Evolutionary conservation across 2,329 filamentous ascomycete species (phyloP), one percentile per base, ranked within the genome.

Genomic region (Phyllosticta paracitricarpa): DNA sequence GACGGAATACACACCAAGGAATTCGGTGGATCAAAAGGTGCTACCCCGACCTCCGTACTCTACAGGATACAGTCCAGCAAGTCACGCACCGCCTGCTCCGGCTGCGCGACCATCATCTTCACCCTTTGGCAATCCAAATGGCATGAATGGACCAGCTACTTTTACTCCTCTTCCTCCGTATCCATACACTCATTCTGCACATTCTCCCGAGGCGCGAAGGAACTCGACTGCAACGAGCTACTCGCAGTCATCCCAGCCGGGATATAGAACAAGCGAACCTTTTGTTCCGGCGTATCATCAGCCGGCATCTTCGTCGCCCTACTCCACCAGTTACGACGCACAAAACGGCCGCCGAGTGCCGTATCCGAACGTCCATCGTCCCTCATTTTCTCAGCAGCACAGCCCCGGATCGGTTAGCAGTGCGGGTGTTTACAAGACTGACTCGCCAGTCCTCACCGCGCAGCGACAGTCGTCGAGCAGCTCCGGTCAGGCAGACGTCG

Each of bases 321-420:
- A 61, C 30, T 14, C 54, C 3, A 35, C 19, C 19, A 22, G 6
- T 1, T 57, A 57, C 19, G 59, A 56, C n/a, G 33, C 54, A 14
- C 35, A 40, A 17, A 19, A 48, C 6, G 55, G 30, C 17, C 40
- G 52, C 19, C 54, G 48, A 1, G 48, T 61, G 25, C 60, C 57
- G 22, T 62, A 62, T 10, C 60, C 60, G 19, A 55, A 58, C 30
- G 51, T 54, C n/a, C 55, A 62, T 22, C 56, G 60, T 10, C 56
- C 56, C 8, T 61, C 59, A 12, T 61, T 56, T n/a, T 48, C 59
- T 10, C 40, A 48, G 2, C 40, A 48, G n/a, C 17, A 48, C 40
- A 48, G 40, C 40, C 40, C 40, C 7, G 40, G 40, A 48, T n/a
- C 17, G 12, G 40, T 48, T 4, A 48, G 40, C 40, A 6, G 40